Base-by-base conservation (phyloP, 352 stramenopile genomes). In the Pythium scleroteichum region DNA sequence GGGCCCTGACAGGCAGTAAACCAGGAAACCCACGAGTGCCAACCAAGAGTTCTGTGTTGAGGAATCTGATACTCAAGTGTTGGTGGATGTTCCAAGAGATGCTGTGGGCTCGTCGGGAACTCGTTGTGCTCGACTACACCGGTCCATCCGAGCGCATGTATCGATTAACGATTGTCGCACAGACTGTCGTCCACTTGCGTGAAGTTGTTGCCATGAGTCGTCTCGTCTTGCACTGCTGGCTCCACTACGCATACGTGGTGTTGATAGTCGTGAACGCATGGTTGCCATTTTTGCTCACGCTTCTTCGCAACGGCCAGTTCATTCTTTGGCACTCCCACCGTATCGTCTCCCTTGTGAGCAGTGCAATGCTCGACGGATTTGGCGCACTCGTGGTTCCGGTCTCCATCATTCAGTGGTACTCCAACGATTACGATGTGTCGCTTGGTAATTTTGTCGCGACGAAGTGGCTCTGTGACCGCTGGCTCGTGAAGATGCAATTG, bases 241-340 rank as follows among this genome's bases (percentile, higher is more conserved):
- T 69, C 3, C 48, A 64, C 20, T 53, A 53, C n/a, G 19, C 42
- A 9, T 60, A 59, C 32, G 32, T 60, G 14, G 40, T 24, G 16
- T 44, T 53, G 4, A 32, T 69, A 8, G 38, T 63, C 14, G 4
- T 40, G 1, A 69, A 69, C 41, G 48, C 53, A 16, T 63, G 45
- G 38, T 22, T 60, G 12, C 62, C 62, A 12, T 45, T 69, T 19
- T 29, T 40, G 14, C 47, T 59, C 24, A 64, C 62, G 3, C 38
- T 63, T 0, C 32, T 69, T 4, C 62, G 62, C 5, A 59, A 64
- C 19, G 17, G 10, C 2, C 62, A 69, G 16, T n/a, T 59, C 8
- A 52, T 69, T 14, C 48, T 69, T 0, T 69, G 62, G 62, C 49
- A 69, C n/a, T 54, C 53, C n/a, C 62, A 69, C 17, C 62, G 62